Base-by-base conservation (phyloP, 164 flowering plant genomes). In the Santalum album region DNA sequence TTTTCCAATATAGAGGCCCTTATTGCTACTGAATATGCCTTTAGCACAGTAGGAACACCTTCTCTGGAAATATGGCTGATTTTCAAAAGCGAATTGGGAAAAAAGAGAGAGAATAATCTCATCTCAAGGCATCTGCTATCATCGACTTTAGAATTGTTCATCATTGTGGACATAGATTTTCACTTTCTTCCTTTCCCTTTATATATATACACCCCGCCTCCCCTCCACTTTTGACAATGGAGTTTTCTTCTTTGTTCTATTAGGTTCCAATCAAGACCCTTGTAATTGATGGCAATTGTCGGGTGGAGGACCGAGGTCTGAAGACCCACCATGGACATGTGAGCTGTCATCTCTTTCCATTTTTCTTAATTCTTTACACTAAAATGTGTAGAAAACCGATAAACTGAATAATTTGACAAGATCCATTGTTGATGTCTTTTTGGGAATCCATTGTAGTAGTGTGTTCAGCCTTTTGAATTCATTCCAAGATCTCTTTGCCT, bases 301-400 rank as follows among this genome's bases (percentile, higher is more conserved):
- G 99, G 68, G 99, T 94, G 65, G 99, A 94, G 78, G 99, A 94
- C 57, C 78, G 97, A 55, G 99, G 97, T 43, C 68, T 90, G 80
- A 87, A 90, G 82, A 87, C 89, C 12, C 97, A 94, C 26, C 92
- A 90, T 73, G 97, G 99, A 61, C 95, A 90, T 79, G 99, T 94
- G 64, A 87, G 95, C 58, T 60, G 22, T 51, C 20, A 2, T 25
- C 25, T 50, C 12, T 25, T n/a, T 4, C 27, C n/a, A 34, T 25
- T 32, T 51, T 17, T 49, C 15, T 63, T 19, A 60, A 15, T 25
- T 40, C 17, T 44, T 45, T 51, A 34, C 9, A 29, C 34, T 29
- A 9, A 29, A 9, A 9, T 4, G 34, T 9, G 9, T 29, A 9
- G n/a, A n/a, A n/a, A n/a, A n/a, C n/a, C n/a, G n/a, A n/a, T n/a